These are phyloP conservation scores for Porcisia hertigi DNA, from an alignment of 208 protist species.

Conservation along the genomic window DNA sequence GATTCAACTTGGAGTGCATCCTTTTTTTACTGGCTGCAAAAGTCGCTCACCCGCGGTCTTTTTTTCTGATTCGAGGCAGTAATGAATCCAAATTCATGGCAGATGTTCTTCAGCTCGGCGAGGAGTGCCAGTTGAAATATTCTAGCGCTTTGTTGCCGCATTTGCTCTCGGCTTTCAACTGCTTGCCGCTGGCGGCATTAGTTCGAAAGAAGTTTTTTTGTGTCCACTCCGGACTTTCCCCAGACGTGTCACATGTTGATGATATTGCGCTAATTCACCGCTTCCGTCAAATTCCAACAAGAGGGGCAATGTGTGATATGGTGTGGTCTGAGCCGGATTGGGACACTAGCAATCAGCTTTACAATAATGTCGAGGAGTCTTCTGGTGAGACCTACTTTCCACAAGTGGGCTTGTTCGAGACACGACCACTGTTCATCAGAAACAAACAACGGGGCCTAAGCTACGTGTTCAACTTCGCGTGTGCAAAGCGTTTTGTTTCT, in stretches of 20 bases:
- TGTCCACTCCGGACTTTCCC: constrained; percentile 98
- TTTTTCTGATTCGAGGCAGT: constrained; percentile 95
- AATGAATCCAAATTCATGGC: constrained; percentile 91
- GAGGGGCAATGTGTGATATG: constrained; percentile 98
- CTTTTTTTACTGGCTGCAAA: constrained; percentile 97
- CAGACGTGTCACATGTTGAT: constrained; percentile 93
- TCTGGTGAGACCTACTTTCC: constrained; percentile 66
- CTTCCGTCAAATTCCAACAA: constrained; percentile 98
- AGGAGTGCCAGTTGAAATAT: constrained; percentile 95
- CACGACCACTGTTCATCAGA: constrained; percentile 53
- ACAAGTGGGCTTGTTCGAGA: constrained; percentile 55
- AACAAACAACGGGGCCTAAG: constrained; percentile 80
- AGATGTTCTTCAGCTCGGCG: constrained; percentile 90
- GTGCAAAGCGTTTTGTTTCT: constrained; percentile 91
- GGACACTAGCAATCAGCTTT: constrained; percentile 82
- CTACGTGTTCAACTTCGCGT: constrained; percentile 86
- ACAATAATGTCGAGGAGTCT: constrained; percentile 43
- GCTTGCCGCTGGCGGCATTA: constrained; percentile 96
- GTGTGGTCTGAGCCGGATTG: constrained; percentile 99
- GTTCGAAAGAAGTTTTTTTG: constrained; percentile 99
- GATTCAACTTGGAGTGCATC: constrained; percentile 97
- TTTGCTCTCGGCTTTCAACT: constrained; percentile 93
- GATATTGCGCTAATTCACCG: constrained; percentile 94
- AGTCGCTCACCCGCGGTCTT: constrained; percentile 79
- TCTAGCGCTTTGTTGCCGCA: constrained; percentile 49